Evolutionary conservation across 2,329 filamentous ascomycete genomes (phyloP).

Genomic region (Ophiocordyceps robertsii): DNA sequence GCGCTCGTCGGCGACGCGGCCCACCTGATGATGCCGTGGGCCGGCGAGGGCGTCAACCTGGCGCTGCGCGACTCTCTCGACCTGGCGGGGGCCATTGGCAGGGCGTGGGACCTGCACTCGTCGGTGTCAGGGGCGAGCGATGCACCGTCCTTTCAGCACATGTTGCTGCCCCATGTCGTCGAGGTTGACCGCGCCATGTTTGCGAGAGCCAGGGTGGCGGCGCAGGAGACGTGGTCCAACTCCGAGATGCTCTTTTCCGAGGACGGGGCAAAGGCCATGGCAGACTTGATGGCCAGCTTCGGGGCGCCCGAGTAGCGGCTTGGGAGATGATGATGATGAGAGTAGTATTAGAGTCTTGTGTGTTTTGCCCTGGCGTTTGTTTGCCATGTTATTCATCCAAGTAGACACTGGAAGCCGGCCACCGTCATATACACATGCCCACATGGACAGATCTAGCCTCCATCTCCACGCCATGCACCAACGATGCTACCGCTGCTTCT

Average conservation of each 20-base stretch:
- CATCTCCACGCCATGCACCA: no score
- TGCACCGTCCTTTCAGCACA: conserved; percentile 4
- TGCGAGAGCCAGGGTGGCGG: conserved; percentile 1
- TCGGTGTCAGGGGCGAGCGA: background rate
- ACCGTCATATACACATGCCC: no score
- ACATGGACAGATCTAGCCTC: no score
- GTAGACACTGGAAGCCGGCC: no score
- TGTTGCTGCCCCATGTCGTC: conserved; percentile 5
- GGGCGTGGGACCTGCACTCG: background rate
- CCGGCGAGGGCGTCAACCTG: conserved; percentile 40
- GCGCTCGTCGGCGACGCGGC: conserved; percentile 42
- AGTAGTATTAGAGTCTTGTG: no score
- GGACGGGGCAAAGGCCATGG: conserved; percentile 4
- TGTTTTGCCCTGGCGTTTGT: no score
- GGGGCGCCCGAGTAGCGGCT: background rate
- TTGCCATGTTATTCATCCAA: no score
- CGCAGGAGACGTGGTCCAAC: conserved; percentile 4
- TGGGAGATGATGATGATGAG: no score
- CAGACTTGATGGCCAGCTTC: conserved; percentile 2
- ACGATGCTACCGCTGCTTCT: background rate
- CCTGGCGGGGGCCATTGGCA: conserved; percentile 19
- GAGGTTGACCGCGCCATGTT: conserved; percentile 2
- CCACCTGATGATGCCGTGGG: conserved; percentile 37
- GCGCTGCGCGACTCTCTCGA: conserved; percentile 36
- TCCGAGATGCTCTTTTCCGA: conserved; percentile 1